These are phyloP conservation scores for Colletotrichum tofieldiae DNA, from an alignment of 2,329 filamentous ascomycete genomes.

Conservation along the genomic window DNA sequence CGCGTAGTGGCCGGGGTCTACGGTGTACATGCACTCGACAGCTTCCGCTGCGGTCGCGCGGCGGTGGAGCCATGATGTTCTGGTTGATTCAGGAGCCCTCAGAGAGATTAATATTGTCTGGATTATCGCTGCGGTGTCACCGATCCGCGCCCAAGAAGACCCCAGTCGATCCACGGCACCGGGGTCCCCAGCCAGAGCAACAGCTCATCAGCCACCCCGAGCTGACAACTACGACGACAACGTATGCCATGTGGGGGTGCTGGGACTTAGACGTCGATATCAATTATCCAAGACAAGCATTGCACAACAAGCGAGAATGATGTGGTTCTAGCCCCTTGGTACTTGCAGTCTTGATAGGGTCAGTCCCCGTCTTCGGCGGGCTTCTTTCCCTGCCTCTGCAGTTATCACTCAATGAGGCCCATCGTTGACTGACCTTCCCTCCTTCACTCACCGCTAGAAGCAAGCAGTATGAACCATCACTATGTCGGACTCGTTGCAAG, in stretches of 20 bases:
- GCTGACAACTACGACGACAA: constrained; percentile 23
- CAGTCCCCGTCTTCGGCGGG: constrained; percentile 14
- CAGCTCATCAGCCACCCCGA: constrained; percentile 29
- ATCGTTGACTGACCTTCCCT: constrained; percentile 25
- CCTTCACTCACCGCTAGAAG: constrained; percentile 17
- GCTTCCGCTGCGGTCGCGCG: constrained; percentile 9
- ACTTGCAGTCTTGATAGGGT: constrained; percentile 25
- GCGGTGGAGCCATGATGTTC: neutral
- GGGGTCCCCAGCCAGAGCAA: constrained; percentile 20
- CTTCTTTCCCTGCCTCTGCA: constrained; percentile 26
- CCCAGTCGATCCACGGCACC: constrained; percentile 10
- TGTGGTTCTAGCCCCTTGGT: constrained; percentile 24
- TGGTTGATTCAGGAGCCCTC: constrained; percentile 39
- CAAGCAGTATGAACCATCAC: constrained; percentile 23
- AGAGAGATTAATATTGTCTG: constrained; percentile 31
- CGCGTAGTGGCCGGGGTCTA: constrained; percentile 26
- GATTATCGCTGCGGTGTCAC: constrained; percentile 21
- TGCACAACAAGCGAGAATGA: constrained; percentile 26
- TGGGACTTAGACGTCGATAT: constrained; percentile 18
- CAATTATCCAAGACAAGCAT: constrained; percentile 31
- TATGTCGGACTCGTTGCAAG: constrained; percentile 31
- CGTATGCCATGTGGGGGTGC: constrained; percentile 23
- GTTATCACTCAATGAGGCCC: constrained; percentile 40
- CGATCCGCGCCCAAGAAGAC: constrained; percentile 25
- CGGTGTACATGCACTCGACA: neutral